Percentiles rank a stretch among this genome's conserved stretches.
Evolutionary conservation across 345 rosid genomes (phyloP).

Genomic region (Syzygium oleosum): DNA sequence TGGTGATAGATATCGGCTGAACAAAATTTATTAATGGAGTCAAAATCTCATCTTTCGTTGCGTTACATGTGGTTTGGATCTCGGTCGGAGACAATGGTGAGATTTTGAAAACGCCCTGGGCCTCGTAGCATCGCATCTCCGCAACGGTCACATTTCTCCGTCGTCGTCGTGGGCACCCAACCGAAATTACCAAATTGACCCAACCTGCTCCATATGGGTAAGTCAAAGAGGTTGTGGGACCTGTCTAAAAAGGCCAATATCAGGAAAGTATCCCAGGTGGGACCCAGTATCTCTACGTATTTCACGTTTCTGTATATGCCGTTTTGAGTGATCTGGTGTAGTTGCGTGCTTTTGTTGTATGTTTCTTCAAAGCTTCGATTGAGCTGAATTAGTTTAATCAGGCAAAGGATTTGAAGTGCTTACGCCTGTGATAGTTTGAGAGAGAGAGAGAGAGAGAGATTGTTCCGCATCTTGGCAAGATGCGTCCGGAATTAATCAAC

Average conservation of each 20-base stretch:
- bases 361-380: no score
- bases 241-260: no score
- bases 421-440: fast-evolving
- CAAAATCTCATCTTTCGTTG: background rate
- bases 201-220: background rate
- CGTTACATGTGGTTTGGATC: background rate
- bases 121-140: background rate
- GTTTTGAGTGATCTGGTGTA: no score
- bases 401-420: fast-evolving
- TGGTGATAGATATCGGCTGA: background rate
- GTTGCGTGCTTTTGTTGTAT: no score
- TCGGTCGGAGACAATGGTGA: background rate
- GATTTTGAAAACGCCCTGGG: background rate
- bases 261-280: background rate
- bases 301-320: no score
- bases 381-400: background rate
- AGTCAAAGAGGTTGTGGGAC: background rate
- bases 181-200: constrained; percentile 16
- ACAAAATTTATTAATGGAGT: background rate
- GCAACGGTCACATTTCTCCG: constrained; percentile 57
- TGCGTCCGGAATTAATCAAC: background rate
- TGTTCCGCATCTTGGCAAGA: background rate
- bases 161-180: constrained; percentile 15
- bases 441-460: background rate
- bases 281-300: no score